Conservation (phyloP, 169 alveolate species). For the Eimeria necatrix region DNA sequence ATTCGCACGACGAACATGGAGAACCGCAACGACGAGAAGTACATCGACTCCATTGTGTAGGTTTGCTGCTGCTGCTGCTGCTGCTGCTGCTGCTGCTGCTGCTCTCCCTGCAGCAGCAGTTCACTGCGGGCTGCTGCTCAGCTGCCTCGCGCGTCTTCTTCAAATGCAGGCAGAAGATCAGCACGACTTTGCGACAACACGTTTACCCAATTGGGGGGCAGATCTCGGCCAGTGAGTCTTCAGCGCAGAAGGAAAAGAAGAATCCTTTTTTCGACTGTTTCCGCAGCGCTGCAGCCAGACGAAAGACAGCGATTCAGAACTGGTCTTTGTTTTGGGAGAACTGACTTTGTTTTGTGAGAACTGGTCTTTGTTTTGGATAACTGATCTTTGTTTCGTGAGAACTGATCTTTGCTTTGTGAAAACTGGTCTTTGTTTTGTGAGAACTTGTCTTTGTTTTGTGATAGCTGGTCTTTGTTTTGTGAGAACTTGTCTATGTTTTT, state of each 20-base stretch:
- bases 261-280: not conserved
- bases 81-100: not conserved
- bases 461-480: not conserved
- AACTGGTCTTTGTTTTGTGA: not conserved
- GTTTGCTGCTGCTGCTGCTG: not conserved
- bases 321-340: not conserved
- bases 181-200: slow-evolving; percentile 59
- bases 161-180: slow-evolving; percentile 53
- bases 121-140: not conserved
- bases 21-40: slow-evolving; percentile 96
- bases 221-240: slow-evolving; percentile 70
- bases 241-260: not conserved
- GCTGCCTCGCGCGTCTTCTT: not conserved
- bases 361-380: not conserved
- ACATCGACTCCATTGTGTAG: slow-evolving; percentile 88
- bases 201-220: slow-evolving; percentile 76
- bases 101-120: not conserved
- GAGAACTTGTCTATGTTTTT: no score
- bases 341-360: not conserved
- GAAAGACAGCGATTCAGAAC: no score
- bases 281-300: not conserved
- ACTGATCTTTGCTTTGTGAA: not conserved
- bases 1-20: slow-evolving; percentile 90
- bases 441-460: not conserved
- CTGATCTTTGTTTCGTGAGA: not conserved